Evolutionary conservation across 2,329 filamentous ascomycete species (phyloP), one percentile per base, ranked within the genome.

Genomic region (Lojkania enalia): DNA sequence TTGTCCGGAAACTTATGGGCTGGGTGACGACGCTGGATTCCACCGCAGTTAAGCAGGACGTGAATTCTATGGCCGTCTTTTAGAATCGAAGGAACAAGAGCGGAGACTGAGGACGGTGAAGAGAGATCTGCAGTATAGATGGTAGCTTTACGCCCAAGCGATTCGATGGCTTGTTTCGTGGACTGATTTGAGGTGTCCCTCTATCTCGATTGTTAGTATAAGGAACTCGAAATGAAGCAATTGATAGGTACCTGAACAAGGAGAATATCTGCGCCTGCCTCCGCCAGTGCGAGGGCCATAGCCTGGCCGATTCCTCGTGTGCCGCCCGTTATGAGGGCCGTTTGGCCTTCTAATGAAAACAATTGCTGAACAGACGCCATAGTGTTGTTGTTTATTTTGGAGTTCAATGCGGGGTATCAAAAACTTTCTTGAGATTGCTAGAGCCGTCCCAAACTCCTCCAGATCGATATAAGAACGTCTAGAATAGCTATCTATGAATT

Each of bases 21-120:
- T 0, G 87, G 82, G 68, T 94, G 87, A 12, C 90, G 79, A 51
- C 84, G 79, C 70, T 95, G 90, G 64, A 95, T 91, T 19, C 90
- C 90, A 14, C 87, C 90, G 72, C 88, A 92, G 74, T 91, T 95
- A 58, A 95, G 74, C 5, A 95, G 80, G 61, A 95, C 88, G 63
- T 88, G 80, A 52, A 95, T 82, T 63, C 82, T 77, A 52, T 77
- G 71, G 37, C 79, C 80, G 60, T 84, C 81, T 31, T 75, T 71
- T n/a, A 88, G 74, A 44, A 90, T 69, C 19, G 72, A 71, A 18
- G 84, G 80, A 1, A 83, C 73, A 2, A 91, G 76, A 0, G 72
- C 69, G n/a, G 77, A 72, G 42, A 90, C 83, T 16, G 82, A 80
- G 15, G 72, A 60, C n/a, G 74, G 66, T 2, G 78, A 82, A 29